phyloP scores from a whole-genome alignment of 306 rosid species.

The Rosa persica region DNA sequence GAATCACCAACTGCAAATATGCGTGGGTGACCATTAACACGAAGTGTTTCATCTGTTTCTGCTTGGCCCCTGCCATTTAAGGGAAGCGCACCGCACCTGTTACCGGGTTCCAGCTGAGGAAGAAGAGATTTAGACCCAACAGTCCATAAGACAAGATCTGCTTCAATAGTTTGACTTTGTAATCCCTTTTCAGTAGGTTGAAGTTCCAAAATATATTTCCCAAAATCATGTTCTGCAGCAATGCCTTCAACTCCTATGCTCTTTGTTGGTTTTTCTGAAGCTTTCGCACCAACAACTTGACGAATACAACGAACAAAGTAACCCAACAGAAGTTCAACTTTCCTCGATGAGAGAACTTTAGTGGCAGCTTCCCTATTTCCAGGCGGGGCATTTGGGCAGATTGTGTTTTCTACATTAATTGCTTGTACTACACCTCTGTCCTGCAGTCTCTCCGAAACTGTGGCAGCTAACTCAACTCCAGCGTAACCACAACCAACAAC shows the following conservation, averaged over 20 bases:
- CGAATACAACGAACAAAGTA: constrained; percentile 69
- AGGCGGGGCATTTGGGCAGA: constrained; percentile 80
- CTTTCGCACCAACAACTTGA: constrained; percentile 43
- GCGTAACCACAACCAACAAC: constrained; percentile 98
- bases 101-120: constrained; percentile 57
- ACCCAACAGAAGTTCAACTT: constrained; percentile 83
- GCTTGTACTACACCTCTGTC: constrained; percentile 82
- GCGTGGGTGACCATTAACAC: constrained; percentile 97
- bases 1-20: constrained; percentile 97
- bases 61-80: constrained; percentile 86
- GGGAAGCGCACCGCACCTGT: constrained; percentile 62
- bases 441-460: constrained; percentile 81
- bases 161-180: constrained; percentile 60
- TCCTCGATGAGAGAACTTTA: constrained; percentile 82
- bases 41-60: constrained; percentile 96
- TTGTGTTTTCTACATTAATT: constrained; percentile 59
- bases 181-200: constrained; percentile 76
- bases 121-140: constrained; percentile 89
- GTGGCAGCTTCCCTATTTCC: constrained; percentile 87
- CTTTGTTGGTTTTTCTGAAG: constrained; percentile 33
- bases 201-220: constrained; percentile 72
- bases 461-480: constrained; percentile 95
- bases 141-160: constrained; percentile 90
- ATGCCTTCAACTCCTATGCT: constrained; percentile 22
- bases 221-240: constrained; percentile 39